Evolutionary conservation across 306 rosid species (phyloP), one percentile per base, ranked within the genome.

Genomic region (Medicago lupulina): DNA sequence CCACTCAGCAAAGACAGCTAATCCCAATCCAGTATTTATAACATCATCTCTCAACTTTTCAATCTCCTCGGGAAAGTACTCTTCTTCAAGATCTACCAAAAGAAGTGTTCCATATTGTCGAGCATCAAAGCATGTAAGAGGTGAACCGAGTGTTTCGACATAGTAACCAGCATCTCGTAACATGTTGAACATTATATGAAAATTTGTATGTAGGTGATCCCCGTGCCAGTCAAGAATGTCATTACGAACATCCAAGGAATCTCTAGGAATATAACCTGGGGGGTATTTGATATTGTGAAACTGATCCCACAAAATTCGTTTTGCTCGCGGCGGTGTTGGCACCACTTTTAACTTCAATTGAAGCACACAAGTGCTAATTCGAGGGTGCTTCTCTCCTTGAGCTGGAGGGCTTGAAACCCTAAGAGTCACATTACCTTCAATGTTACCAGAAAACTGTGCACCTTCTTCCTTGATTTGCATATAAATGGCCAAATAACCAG

Each of bases 191-290:
- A 95, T 92, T 74, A 95, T 95, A 80, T 95, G 97, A 78, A 89
- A 95, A 82, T 92, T 95, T 43, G 97, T 92, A 73, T 95, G 99
- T 55, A 95, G 86, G 84, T 95, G 97, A 86, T 95, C 99, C 14
- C 99, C 99, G 70, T 95, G 99, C 99, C 99, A 95, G 79, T 95
- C 99, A 67, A 95, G 97, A 79, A 95, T 95, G 87, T 95, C 99
- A 82, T 92, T 95, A 31, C 97, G 97, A 76, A 95, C 97, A 83
- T 95, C 97, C 90, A 95, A 84, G 63, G 99, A 95, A 70, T 95
- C 99, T 80, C 99, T 86, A 2, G 99, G 97, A 76, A 95, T 95
- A 82, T 95, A 95, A 75, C 97, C 99, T 80, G 97, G 97, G 62
- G 99, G 99, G 70, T 95, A 95, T 78, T 95, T 92, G 63, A 95